These are phyloP conservation scores for Leccinum aurantiacum DNA, from an alignment of 768 basidiomycete genomes.

Conservation along the genomic window DNA sequence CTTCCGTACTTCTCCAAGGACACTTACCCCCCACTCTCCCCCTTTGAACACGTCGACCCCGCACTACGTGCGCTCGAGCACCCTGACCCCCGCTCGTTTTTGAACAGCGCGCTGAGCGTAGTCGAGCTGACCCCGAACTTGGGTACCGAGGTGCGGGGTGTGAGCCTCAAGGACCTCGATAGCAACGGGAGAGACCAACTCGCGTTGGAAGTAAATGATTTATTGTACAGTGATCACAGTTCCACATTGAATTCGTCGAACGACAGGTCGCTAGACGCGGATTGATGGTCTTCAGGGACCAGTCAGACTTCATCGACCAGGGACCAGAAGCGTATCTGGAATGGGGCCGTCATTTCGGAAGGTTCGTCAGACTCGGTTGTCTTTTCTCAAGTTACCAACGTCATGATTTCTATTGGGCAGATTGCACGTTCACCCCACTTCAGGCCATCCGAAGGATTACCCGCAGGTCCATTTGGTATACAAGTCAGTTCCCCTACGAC, in stretches of 20 bases:
- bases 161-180: constrained; percentile 63
- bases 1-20: constrained; percentile 65
- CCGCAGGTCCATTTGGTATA: constrained; percentile 85
- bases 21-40: constrained; percentile 63
- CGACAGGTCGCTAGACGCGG: constrained; percentile 67
- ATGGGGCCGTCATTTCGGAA: constrained; percentile 71
- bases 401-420: constrained; percentile 30
- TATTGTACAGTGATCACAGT: constrained; percentile 3
- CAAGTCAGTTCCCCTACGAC: constrained; percentile 35
- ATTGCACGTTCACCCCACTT: constrained; percentile 81
- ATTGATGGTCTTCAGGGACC: constrained; percentile 72
- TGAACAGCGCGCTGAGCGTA: constrained; percentile 56
- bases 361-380: constrained; percentile 35
- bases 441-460: constrained; percentile 70
- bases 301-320: constrained; percentile 72
- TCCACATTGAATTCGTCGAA: constrained; percentile 1
- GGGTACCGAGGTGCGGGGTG: constrained; percentile 70
- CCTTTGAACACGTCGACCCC: constrained; percentile 79
- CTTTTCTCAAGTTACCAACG: neutral
- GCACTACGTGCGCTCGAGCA: constrained; percentile 66
- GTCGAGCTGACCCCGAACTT: constrained; percentile 70
- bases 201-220: constrained; percentile 56
- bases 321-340: constrained; percentile 65
- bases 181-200: constrained; percentile 64
- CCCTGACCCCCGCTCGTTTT: constrained; percentile 65